A percentile compares a stretch with the other conserved stretches of the same genome.
Conservation (phyloP, 495 filamentous ascomycete genomes). For the Annulohypoxylon moriforme region DNA sequence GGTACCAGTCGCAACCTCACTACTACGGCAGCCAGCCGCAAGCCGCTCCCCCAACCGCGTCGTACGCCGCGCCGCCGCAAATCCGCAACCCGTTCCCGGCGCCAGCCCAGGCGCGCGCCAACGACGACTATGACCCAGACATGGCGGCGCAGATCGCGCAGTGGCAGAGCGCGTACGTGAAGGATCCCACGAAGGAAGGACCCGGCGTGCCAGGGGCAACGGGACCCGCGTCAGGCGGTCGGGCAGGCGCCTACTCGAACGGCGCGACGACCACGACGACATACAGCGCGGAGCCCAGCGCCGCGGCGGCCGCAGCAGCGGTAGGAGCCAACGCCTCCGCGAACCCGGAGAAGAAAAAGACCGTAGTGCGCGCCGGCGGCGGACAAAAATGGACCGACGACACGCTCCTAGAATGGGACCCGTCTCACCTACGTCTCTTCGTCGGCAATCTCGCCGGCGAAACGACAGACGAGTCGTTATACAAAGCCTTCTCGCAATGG, state of each 20-base stretch:
- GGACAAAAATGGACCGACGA: slow-evolving; percentile 90
- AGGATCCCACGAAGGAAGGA: slow-evolving; percentile 54
- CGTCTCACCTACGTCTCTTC: slow-evolving; percentile 91
- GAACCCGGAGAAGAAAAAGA: slow-evolving; percentile 66
- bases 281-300: slow-evolving; percentile 40
- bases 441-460: slow-evolving; percentile 98
- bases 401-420: slow-evolving; percentile 93
- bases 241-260: slow-evolving; percentile 31
- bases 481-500: slow-evolving; percentile 93
- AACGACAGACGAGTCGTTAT: slow-evolving; percentile 93
- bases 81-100: slow-evolving; percentile 89
- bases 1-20: slow-evolving; percentile 61
- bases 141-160: slow-evolving; percentile 94
- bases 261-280: slow-evolving; percentile 30
- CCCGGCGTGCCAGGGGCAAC: slow-evolving; percentile 21
- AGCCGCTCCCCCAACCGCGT: slow-evolving; percentile 37
- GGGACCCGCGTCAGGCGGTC: slow-evolving; percentile 27
- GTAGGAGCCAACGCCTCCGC: slow-evolving; percentile 57
- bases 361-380: slow-evolving; percentile 86
- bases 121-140: slow-evolving; percentile 75
- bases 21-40: slow-evolving; percentile 60
- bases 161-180: slow-evolving; percentile 93
- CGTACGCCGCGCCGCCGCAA: slow-evolving; percentile 70
- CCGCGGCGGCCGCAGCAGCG: slow-evolving; percentile 49
- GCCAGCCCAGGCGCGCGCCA: slow-evolving; percentile 59